Conservation (phyloP, 1,284 basidiomycete species). For the Puccinia horiana region DNA sequence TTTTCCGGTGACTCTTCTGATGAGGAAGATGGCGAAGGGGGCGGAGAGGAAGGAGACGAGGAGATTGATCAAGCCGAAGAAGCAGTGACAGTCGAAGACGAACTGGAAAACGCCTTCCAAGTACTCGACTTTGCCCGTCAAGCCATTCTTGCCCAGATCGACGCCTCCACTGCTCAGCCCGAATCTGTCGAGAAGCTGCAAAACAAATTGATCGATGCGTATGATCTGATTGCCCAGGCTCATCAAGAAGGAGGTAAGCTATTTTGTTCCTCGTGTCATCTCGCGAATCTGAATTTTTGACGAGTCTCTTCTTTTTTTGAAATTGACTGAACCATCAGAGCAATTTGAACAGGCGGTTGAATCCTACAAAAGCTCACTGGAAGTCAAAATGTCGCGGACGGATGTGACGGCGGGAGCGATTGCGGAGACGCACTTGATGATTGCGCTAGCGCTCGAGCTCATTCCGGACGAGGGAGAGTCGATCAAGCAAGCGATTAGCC, state of each 20-base stretch:
- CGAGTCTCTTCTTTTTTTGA: not conserved
- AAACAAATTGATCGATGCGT: conserved; percentile 18
- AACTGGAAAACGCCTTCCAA: conserved; percentile 36
- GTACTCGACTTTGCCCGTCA: conserved; percentile 26
- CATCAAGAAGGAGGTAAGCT: conserved; percentile 45
- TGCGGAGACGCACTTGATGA: conserved; percentile 25
- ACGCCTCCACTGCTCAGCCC: not conserved
- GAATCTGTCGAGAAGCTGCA: conserved; percentile 6
- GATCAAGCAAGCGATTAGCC: conserved; percentile 13
- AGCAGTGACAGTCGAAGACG: conserved; percentile 28
- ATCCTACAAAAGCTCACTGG: conserved; percentile 34
- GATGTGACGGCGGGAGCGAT: not conserved
- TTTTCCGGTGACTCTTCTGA: conserved; percentile 44
- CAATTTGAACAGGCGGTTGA: conserved; percentile 36
- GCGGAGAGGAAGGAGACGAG: not conserved
- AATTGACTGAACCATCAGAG: not conserved
- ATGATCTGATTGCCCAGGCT: conserved; percentile 34
- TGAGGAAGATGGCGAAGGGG: conserved; percentile 17
- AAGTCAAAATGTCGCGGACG: conserved; percentile 6
- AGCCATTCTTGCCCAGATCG: conserved; percentile 3
- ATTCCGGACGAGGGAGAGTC: conserved; percentile 13
- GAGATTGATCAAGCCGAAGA: conserved; percentile 7
- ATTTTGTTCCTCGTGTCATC: not conserved
- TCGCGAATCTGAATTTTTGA: not conserved
- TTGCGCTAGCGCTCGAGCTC: conserved; percentile 19